Evolutionary conservation across 495 filamentous ascomycete genomes (phyloP).

Genomic region (Aspergillus ostianus): DNA sequence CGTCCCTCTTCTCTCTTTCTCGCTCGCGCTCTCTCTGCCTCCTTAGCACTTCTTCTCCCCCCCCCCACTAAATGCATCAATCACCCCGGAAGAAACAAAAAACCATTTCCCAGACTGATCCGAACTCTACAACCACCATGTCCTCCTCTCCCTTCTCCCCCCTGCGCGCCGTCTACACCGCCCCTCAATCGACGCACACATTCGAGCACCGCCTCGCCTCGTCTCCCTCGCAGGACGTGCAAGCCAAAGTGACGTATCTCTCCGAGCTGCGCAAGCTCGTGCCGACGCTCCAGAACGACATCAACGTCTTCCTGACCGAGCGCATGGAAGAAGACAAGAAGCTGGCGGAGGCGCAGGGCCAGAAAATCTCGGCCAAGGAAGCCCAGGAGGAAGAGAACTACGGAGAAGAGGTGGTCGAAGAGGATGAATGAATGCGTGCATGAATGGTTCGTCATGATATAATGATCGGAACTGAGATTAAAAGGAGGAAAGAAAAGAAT

Average conservation of each 20-base stretch:
- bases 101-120: neutral
- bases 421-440: constrained; percentile 39
- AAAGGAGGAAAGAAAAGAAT: constrained; percentile 1
- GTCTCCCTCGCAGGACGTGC: constrained; percentile 32
- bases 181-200: constrained; percentile 44
- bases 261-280: constrained; percentile 59
- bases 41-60: neutral
- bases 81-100: too few relatives aligned
- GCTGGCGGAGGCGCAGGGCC: constrained; percentile 33
- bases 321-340: constrained; percentile 89
- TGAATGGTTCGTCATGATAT: neutral
- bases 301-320: constrained; percentile 81
- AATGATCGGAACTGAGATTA: neutral
- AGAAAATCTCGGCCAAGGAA: constrained; percentile 53
- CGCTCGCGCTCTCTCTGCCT: too few relatives aligned
- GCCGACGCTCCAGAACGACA: constrained; percentile 60
- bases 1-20: neutral
- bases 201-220: constrained; percentile 43
- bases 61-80: too few relatives aligned
- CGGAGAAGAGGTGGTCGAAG: constrained; percentile 70
- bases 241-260: constrained; percentile 66
- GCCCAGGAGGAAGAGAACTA: constrained; percentile 81
- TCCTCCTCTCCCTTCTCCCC: neutral
- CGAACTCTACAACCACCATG: neutral
- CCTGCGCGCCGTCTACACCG: constrained; percentile 58